phyloP scores from a whole-genome alignment of 257 asterid genomes.

The Parsonsia alboflavescens region DNA sequence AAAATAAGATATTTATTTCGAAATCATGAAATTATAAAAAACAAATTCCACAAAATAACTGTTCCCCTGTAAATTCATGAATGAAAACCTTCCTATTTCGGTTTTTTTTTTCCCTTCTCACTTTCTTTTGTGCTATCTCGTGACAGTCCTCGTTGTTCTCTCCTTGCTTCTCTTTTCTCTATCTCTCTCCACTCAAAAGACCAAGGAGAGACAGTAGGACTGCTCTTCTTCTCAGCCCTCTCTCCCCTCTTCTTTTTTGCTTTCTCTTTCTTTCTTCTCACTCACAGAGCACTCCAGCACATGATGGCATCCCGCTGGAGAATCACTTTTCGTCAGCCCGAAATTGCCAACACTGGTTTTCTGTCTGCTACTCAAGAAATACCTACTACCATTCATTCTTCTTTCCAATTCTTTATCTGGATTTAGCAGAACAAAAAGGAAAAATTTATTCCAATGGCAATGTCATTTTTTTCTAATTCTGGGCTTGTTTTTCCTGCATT shows the following conservation, averaged over 20 bases:
- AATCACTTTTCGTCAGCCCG: slow-evolving; percentile 12
- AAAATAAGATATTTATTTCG: no score
- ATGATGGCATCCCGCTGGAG: slow-evolving; percentile 25
- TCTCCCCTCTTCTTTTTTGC: not conserved
- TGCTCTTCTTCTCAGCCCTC: not conserved
- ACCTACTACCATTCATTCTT: not conserved
- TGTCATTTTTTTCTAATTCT: slow-evolving; percentile 20
- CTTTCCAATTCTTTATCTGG: slow-evolving; percentile 10
- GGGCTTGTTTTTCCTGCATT: slow-evolving; percentile 1
- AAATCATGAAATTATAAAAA: no score
- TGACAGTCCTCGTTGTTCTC: slow-evolving; percentile 1
- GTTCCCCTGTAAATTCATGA: not conserved
- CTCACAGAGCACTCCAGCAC: slow-evolving; percentile 1
- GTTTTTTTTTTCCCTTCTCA: not conserved
- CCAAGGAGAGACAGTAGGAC: no score
- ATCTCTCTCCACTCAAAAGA: not conserved
- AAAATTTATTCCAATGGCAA: not conserved
- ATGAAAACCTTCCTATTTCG: not conserved
- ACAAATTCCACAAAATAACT: not conserved
- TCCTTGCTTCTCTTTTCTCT: not conserved
- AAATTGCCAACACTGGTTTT: not conserved
- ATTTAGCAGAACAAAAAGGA: not conserved
- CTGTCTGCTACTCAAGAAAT: not conserved
- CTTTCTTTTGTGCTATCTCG: slow-evolving; percentile 2
- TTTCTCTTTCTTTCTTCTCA: not conserved